Conservation (phyloP, 208 protist genomes). For the Trypanosoma scelopori region DNA sequence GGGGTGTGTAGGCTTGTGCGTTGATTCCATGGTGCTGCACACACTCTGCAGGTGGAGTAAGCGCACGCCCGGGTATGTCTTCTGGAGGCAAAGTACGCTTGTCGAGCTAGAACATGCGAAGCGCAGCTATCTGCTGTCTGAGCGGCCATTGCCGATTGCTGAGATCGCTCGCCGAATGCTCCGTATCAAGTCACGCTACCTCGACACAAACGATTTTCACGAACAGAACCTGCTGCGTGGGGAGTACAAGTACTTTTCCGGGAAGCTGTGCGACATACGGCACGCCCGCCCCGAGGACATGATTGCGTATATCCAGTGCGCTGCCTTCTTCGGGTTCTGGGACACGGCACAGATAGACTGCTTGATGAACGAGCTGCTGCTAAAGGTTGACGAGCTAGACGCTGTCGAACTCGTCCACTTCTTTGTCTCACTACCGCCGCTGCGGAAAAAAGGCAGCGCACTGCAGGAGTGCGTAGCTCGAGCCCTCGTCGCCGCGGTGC, state of each 20-base stretch:
- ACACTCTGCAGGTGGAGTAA: slow-evolving; percentile 35
- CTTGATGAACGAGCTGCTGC: slow-evolving; percentile 62
- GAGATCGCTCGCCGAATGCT: slow-evolving; percentile 87
- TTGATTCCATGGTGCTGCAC: slow-evolving; percentile 35
- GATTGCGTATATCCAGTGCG: slow-evolving; percentile 77
- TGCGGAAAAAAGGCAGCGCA: slow-evolving; percentile 57
- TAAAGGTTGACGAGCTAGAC: slow-evolving; percentile 48
- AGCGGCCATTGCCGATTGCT: slow-evolving; percentile 71
- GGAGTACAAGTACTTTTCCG: slow-evolving; percentile 94
- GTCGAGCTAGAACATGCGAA: slow-evolving; percentile 74
- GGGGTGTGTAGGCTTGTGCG: too few relatives aligned
- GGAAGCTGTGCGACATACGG: slow-evolving; percentile 82
- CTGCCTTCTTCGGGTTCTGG: slow-evolving; percentile 89
- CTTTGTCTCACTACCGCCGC: slow-evolving; percentile 63
- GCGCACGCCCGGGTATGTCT: slow-evolving; percentile 87
- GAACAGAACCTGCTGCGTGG: slow-evolving; percentile 84
- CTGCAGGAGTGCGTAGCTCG: slow-evolving; percentile 50
- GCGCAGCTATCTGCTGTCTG: slow-evolving; percentile 75
- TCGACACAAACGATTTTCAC: slow-evolving; percentile 74
- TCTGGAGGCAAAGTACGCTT: slow-evolving; percentile 83
- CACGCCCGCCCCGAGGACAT: slow-evolving; percentile 65
- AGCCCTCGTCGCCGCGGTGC: slow-evolving; percentile 46
- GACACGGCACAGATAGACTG: slow-evolving; percentile 78
- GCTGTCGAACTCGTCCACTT: slow-evolving; percentile 60
- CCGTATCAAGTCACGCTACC: slow-evolving; percentile 72